Base-by-base conservation (phyloP, 306 rosid species). In the Vicia sativa region DNA sequence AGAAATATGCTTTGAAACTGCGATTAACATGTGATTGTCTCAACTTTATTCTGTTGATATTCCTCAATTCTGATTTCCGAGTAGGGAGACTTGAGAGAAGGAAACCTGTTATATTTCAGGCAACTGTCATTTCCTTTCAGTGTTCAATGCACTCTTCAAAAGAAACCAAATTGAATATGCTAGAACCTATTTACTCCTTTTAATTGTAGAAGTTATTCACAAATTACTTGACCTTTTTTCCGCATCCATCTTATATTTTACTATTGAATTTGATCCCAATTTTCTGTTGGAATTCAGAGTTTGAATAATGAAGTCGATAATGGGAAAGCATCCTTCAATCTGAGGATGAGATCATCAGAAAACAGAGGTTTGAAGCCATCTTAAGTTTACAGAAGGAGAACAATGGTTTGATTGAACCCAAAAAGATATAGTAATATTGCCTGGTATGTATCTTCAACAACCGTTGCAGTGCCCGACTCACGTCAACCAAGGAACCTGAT, bases 401-500 rank as follows among this genome's bases (percentile, higher is more conserved):
- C n/a, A 71, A 77, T 49, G 97, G 97, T 38, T 18, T 88, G 64
- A 78, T 84, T 49, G 91, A 91, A 71, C 91, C 96, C 29, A 81
- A 83, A 79, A 23, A 72, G 77, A 70, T 49, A 8, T 84, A 15
- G 76, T 70, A 29, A 78, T 91, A 13, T 62, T 75, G 63, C 89
- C 97, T 1, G 97, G 97, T 41, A 88, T 87, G 87, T 79, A 78
- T 79, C 91, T 81, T 54, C 80, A 83, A 3, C 87, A 77, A 67
- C 71, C 78, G 12, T 43, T 12, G 74, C 80, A 42, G 10, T 28
- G 11, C n/a, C 79, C n/a, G 15, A 69, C 9, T 34, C 9, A 46
- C 4, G 21, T 43, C 21, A 3, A 16, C 79, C 34, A 29, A 66
- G 55, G 86, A 87, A 67, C 65, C 86, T 19, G 11, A 73, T 0